phyloP scores from a whole-genome alignment of 257 asterid genomes.

The Ilex aquifolium region DNA sequence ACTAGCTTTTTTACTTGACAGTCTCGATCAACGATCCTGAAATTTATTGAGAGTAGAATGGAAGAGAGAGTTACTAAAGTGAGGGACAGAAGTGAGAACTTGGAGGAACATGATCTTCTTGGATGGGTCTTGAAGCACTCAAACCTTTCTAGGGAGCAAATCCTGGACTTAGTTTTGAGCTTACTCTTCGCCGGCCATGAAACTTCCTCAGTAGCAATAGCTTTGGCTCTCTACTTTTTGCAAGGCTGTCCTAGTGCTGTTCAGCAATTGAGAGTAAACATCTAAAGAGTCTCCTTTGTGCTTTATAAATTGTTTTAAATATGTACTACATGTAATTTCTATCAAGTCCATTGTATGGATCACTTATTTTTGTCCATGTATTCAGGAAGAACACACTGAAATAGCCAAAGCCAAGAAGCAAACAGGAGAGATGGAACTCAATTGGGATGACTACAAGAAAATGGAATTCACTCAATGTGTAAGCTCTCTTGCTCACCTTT shows the following conservation, averaged over 20 bases:
- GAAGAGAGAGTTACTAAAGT: conserved; percentile 49
- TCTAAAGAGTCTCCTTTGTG: background rate
- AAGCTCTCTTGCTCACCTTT: conserved; percentile 14
- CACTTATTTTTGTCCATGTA: background rate
- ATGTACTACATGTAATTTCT: too few relatives aligned
- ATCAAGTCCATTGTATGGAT: background rate
- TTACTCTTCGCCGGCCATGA: conserved; percentile 88
- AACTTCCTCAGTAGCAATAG: conserved; percentile 77
- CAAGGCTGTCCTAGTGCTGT: conserved; percentile 66
- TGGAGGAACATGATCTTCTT: conserved; percentile 57
- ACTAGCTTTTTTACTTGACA: conserved; percentile 8
- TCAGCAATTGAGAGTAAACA: conserved; percentile 39
- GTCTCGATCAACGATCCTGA: conserved; percentile 78
- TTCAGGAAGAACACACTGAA: conserved; percentile 63
- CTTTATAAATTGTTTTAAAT: background rate
- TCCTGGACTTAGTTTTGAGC: conserved; percentile 72
- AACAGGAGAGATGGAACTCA: conserved; percentile 41
- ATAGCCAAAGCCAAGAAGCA: conserved; percentile 39
- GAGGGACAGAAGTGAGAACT: conserved; percentile 4
- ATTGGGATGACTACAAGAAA: conserved; percentile 86
- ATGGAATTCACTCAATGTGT: conserved; percentile 97
- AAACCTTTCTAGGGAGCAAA: conserved; percentile 71
- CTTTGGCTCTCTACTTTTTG: conserved; percentile 71
- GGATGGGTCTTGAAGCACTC: conserved; percentile 86
- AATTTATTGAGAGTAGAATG: conserved; percentile 63